A percentile compares a stretch with the other conserved stretches of the same genome.
These are phyloP conservation scores for Claviceps maximensis DNA, from an alignment of 2,329 filamentous ascomycete genomes.

Conservation along the genomic window DNA sequence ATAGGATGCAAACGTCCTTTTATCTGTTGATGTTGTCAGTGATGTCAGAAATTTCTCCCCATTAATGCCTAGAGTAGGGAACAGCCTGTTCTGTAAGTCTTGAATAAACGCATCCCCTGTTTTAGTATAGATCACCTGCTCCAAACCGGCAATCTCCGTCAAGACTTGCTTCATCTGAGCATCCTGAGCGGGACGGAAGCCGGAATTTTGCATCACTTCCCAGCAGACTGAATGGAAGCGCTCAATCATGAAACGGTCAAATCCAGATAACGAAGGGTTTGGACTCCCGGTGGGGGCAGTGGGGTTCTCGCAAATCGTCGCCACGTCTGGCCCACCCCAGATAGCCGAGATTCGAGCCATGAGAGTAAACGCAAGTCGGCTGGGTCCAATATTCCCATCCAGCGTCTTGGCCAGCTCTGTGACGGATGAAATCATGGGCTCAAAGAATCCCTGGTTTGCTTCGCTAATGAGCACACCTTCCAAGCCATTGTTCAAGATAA, in stretches of 20 bases:
- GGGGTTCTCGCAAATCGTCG: conserved; percentile 40
- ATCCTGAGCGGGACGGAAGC: conserved; percentile 67
- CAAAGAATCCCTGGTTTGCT: conserved; percentile 81
- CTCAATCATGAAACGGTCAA: conserved; percentile 80
- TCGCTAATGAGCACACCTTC: conserved; percentile 80
- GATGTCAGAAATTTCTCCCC: conserved; percentile 45
- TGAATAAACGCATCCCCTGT: conserved; percentile 70
- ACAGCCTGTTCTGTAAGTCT: conserved; percentile 49
- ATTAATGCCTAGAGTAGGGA: conserved; percentile 51
- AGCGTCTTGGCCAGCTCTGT: conserved; percentile 73
- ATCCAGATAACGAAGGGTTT: conserved; percentile 60
- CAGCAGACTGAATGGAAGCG: conserved; percentile 83
- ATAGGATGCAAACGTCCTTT: conserved; percentile 51
- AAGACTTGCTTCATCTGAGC: conserved; percentile 82
- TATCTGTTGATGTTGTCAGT: conserved; percentile 45
- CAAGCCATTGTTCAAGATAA: conserved; percentile 83
- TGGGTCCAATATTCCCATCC: conserved; percentile 46
- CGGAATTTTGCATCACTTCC: conserved; percentile 67
- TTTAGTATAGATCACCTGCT: conserved; percentile 84
- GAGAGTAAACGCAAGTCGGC: conserved; percentile 65
- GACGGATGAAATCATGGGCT: conserved; percentile 73
- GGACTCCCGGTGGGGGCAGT: conserved; percentile 36
- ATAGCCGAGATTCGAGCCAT: conserved; percentile 70
- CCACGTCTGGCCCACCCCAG: conserved; percentile 79
- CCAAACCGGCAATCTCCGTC: conserved; percentile 72